Evolutionary conservation across 164 flowering plant species (phyloP).

Genomic region (Dillenia turbinata): DNA sequence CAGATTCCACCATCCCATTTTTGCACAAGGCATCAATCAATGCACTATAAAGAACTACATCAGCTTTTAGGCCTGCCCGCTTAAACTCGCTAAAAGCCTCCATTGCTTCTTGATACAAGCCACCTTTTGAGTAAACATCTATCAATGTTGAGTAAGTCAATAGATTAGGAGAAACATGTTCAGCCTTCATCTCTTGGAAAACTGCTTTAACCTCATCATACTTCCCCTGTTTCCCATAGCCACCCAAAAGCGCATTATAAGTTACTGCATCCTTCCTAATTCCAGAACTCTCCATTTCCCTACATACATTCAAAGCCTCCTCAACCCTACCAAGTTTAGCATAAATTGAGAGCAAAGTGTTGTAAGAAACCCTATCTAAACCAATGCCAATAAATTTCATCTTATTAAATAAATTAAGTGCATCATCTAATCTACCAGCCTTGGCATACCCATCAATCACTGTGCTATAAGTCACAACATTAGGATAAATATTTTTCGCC

Average conservation of each 20-base stretch:
- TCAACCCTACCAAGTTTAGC: constrained; percentile 81
- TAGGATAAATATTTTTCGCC: constrained; percentile 59
- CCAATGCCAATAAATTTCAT: constrained; percentile 70
- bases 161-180: constrained; percentile 52
- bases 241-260: constrained; percentile 85
- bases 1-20: constrained; percentile 78
- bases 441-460: constrained; percentile 92
- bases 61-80: constrained; percentile 77
- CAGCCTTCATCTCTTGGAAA: constrained; percentile 66
- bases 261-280: constrained; percentile 86
- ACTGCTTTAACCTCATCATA: constrained; percentile 58
- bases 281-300: constrained; percentile 78
- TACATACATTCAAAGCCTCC: constrained; percentile 70
- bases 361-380: constrained; percentile 82
- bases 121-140: constrained; percentile 83
- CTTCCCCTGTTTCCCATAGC: constrained; percentile 86
- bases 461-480: constrained; percentile 93
- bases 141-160: constrained; percentile 89
- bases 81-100: constrained; percentile 73
- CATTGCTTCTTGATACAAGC: constrained; percentile 80
- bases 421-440: constrained; percentile 76
- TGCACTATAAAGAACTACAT: constrained; percentile 95
- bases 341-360: constrained; percentile 74
- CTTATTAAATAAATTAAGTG: constrained; percentile 59
- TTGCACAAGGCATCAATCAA: constrained; percentile 90